Evolutionary conservation across 768 basidiomycete species (phyloP), one percentile per base, ranked within the genome.

Genomic region (Lepiota venenata): DNA sequence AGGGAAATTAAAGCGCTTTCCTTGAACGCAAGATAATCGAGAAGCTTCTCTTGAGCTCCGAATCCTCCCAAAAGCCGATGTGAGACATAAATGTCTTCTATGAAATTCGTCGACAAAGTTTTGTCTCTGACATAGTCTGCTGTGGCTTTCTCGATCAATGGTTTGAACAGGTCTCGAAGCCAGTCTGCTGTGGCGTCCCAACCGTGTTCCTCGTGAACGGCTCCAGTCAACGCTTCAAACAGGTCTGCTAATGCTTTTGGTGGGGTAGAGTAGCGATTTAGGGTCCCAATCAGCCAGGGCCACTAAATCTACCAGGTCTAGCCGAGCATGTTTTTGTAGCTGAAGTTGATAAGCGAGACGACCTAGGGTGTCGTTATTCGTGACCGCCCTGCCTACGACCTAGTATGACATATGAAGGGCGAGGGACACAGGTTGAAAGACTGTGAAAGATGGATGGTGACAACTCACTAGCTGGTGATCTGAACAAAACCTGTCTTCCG

Each of bases 221-320:
- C 69, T 6, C 70, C 69, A 15, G 54, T 57, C 46, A 66, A 67
- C 0, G 68, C 59, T 47, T 71, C 70, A 42, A 71, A 69, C 12
- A 71, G 59, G 50, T 71, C 67, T 6, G 66, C 69, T 11, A 70
- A 61, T 3, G 57, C 58, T 47, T 71, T 70, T 0, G 70, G 70
- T 1, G 69, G 70, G 6, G 61, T n/a, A 39, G 7, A 54, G 36
- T 10, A 36, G 36, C 4, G 44, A 36, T 21, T 29, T 32, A 6
- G 61, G 62, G 10, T 58, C 55, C 67, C 66, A 69, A 18, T 48
- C 47, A 11, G 58, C 39, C n/a, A 64, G 50, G 20, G 55, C 59
- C 25, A 40, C 4, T 3, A 41, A 22, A 42, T 68, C 64, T 2
- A 29, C 29, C 2, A 38, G 48, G 39, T 63, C 62, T 22, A 70